Evolutionary conservation across 2,329 filamentous ascomycete species (phyloP), one percentile per base, ranked within the genome.

Genomic region (Alternaria arbusti): DNA sequence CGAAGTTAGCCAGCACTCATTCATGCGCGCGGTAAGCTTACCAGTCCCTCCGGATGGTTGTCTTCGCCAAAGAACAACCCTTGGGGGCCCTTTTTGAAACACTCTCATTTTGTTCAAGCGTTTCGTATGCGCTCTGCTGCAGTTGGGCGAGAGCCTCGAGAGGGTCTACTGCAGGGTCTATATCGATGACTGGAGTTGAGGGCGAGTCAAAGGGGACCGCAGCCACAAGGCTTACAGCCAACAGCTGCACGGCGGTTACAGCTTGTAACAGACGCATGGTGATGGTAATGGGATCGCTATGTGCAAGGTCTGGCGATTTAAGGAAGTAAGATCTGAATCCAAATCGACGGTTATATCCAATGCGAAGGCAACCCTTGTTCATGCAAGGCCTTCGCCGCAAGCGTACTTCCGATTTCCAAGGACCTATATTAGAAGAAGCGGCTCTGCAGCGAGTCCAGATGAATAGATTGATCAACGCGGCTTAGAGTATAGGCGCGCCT

Each of bases 111-210:
- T 56, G 28, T 28, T 56, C 22, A 55, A 60, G 57, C 9, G 22
- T 26, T 26, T 30, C 20, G n/a, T 60, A 60, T 17, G 51, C 20
- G 15, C 55, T 30, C 22, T 56, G 43, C 17, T 60, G 50, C 22
- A 60, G 51, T 56, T 60, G 57, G 15, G 28, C 26, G 45, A 60
- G 57, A 49, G 50, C 50, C 17, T 60, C 28, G 17, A 56, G 28
- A 11, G 57, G 57, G 23, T 56, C 57, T 11, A 43, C 13, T 20
- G 43, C 30, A 40, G 28, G 43, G 44, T 60, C 43, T 55, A 56
- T 60, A 15, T 60, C 22, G n/a, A 60, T 56, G 20, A 28, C 17
- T 7, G 43, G 26, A 43, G 25, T 32, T 30, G 55, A 49, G 15
- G 44, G 55, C 10, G 40, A 49, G 13, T 60, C 44, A 12, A 49